Evolutionary conservation across 106 monocot species (phyloP).

Genomic region (Allium sativum): DNA sequence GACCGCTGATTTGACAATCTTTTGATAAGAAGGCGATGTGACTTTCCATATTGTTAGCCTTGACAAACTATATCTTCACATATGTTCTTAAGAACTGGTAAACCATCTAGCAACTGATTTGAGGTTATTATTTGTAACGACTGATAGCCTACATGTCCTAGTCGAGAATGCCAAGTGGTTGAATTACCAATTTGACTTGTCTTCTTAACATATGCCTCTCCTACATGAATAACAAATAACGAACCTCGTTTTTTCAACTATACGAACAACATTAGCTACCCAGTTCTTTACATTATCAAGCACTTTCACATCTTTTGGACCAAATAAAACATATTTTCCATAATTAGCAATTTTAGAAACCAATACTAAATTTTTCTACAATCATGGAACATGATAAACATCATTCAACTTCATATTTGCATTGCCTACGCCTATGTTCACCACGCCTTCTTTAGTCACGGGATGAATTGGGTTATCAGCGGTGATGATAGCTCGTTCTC

Average conservation of each 20-base stretch:
- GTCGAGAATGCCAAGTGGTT: constrained; percentile 5
- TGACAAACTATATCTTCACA: not conserved
- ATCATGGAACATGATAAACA: constrained; percentile 12
- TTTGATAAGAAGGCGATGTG: too few species aligned
- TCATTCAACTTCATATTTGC: constrained; percentile 4
- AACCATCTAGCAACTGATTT: not conserved
- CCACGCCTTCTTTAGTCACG: constrained; percentile 5
- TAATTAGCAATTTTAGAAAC: constrained; percentile 12
- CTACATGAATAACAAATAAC: constrained; percentile 4
- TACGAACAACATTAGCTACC: constrained; percentile 4
- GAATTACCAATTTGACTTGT: constrained; percentile 3
- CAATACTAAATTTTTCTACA: constrained; percentile 6
- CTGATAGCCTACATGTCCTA: constrained; percentile 3
- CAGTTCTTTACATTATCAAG: constrained; percentile 6
- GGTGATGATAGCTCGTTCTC: constrained; percentile 7
- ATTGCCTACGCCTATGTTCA: constrained; percentile 5
- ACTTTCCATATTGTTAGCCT: not conserved
- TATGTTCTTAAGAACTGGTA: not conserved
- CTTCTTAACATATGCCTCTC: constrained; percentile 7
- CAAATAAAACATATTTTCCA: constrained; percentile 12
- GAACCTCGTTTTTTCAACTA: constrained; percentile 7
- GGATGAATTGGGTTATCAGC: constrained; percentile 9
- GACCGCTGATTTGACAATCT: not conserved
- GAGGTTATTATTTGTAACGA: too few species aligned
- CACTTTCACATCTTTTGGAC: constrained; percentile 8